Percentiles rank a stretch among this genome's conserved stretches.
Evolutionary conservation across 2,329 filamentous ascomycete genomes (phyloP).

Genomic region (Aspergillus sp.): DNA sequence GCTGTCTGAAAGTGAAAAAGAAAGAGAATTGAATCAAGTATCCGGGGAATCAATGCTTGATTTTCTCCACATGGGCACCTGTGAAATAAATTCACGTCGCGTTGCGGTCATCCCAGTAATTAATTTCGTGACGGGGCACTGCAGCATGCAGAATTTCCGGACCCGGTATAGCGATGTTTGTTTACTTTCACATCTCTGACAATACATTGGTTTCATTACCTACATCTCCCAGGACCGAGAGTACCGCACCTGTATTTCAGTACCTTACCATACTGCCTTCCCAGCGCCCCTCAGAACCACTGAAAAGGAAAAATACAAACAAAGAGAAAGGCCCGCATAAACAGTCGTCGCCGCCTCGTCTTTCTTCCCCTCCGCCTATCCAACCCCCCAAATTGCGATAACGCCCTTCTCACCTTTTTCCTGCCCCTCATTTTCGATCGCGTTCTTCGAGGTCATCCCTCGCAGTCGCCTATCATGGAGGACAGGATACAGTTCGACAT

Average conservation of each 20-base stretch:
- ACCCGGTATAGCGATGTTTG: slow-evolving; percentile 9
- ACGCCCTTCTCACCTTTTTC: neutral
- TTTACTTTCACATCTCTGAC: neutral
- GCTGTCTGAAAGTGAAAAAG: too few species aligned
- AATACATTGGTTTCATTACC: neutral
- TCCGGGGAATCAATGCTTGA: too few species aligned
- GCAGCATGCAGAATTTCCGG: slow-evolving; percentile 6
- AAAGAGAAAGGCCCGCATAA: slow-evolving; percentile 28
- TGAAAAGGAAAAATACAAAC: slow-evolving; percentile 27
- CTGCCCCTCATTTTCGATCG: slow-evolving; percentile 3
- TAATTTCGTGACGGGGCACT: too few species aligned
- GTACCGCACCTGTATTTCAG: too few species aligned
- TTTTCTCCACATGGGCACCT: too few species aligned
- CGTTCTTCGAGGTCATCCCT: slow-evolving; percentile 12
- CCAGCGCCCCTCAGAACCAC: slow-evolving; percentile 2
- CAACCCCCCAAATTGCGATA: slow-evolving; percentile 4
- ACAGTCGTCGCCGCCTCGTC: slow-evolving; percentile 10
- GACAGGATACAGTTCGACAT: slow-evolving; percentile 78
- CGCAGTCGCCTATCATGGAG: slow-evolving; percentile 53
- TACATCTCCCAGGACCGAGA: neutral
- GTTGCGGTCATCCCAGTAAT: too few species aligned
- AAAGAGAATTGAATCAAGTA: too few species aligned
- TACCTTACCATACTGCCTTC: too few species aligned
- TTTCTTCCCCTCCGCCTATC: slow-evolving; percentile 12
- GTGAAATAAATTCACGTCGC: too few species aligned